Evolutionary conservation across 2,329 filamentous ascomycete genomes (phyloP).

Genomic region (Conoideocrella luteorostrata): DNA sequence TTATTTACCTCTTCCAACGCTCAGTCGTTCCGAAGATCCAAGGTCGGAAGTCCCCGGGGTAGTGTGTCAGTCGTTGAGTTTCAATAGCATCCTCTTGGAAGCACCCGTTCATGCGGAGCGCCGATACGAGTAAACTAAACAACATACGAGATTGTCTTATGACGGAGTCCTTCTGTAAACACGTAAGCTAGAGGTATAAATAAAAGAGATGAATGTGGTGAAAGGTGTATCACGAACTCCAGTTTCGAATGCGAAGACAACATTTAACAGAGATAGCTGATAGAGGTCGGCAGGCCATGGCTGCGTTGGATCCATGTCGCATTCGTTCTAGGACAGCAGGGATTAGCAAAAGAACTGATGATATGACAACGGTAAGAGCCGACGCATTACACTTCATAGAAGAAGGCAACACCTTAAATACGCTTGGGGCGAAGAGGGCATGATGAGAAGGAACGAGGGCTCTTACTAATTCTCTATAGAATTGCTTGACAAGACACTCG

Average conservation of each 20-base stretch:
- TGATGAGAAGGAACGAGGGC: no score
- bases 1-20: slow-evolving; percentile 32
- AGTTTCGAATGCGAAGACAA: slow-evolving; percentile 32
- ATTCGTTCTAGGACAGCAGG: slow-evolving; percentile 1
- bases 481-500: slow-evolving; percentile 22
- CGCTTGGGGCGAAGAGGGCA: neutral
- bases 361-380: no score
- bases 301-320: slow-evolving; percentile 12
- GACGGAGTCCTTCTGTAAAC: slow-evolving; percentile 21
- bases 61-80: slow-evolving; percentile 27
- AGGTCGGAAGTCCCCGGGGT: slow-evolving; percentile 31
- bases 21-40: slow-evolving; percentile 25
- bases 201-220: neutral
- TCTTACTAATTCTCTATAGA: slow-evolving; percentile 22
- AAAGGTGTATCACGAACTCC: slow-evolving; percentile 19
- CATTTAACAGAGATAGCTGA: slow-evolving; percentile 29
- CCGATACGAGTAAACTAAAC: slow-evolving; percentile 26
- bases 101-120: slow-evolving; percentile 29
- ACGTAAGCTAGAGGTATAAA: neutral
- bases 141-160: slow-evolving; percentile 27
- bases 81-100: slow-evolving; percentile 28
- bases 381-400: no score
- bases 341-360: neutral
- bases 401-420: slow-evolving; percentile 4
- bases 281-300: slow-evolving; percentile 25